Base-by-base conservation (phyloP, 176 grass and related monocot genomes). In the Avena atlantica region DNA sequence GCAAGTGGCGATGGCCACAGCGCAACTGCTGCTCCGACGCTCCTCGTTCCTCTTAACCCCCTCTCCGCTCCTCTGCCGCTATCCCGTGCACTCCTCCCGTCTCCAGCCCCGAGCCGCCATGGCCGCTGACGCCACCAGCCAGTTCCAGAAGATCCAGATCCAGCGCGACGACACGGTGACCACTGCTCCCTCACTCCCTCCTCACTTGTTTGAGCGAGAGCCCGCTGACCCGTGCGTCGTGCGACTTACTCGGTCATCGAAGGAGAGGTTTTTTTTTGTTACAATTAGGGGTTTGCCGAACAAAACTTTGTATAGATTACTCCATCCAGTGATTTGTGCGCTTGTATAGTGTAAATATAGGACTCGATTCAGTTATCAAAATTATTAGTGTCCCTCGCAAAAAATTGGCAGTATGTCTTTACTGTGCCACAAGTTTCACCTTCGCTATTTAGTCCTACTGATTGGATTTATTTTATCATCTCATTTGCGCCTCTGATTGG, bases 131-230 rank as follows among this genome's bases (percentile, higher is more conserved):
- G 64, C 86, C 9, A 19, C 86, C 42, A 78, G 76, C n/a, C 42
- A 85, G 34, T 92, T 96, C 74, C 92, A 93, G 48, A 96, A 90
- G 87, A 74, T 98, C 86, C 93, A 93, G 79, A 95, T 98, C 87
- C 91, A 97, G 80, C 90, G 95, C 65, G 95, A 92, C 59, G 92
- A 89, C 72, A 89, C 90, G 16, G 95, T 95, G n/a, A 70, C 89
- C 37, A 1, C 68, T 4, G 13, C 19, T 17, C 52, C 51, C 15
- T 75, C 66, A 1, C 77, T 14, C 14, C 74, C 15, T 52, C 45
- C 37, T 63, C 55, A 79, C 37, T 48, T 14, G 21, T 3, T 66
- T 52, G 47, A 3, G 48, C 24, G 48, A 29, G 6, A 19, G 73
- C 71, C 44, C 71, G 71, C n/a, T 27, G 12, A 65, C 13, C 25